phyloP scores from a whole-genome alignment of 805 yeast genomes.

The Metschnikowia picachoensis region DNA sequence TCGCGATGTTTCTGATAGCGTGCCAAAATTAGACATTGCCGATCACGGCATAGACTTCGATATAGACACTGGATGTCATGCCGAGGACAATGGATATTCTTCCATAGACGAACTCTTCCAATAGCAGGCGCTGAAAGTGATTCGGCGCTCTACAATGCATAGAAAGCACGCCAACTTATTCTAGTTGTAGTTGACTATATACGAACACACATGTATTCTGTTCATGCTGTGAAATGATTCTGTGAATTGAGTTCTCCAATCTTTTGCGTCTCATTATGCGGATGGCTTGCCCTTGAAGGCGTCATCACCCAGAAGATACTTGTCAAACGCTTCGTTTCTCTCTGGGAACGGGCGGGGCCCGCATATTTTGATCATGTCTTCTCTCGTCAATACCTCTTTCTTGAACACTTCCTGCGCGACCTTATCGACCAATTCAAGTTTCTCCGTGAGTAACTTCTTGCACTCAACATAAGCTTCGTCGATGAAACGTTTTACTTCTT shows the following conservation, averaged over 20 bases:
- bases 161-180: no score
- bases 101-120: conserved; percentile 23
- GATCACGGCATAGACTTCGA: not conserved
- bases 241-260: not conserved
- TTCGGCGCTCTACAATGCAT: no score
- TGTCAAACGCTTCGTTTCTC: conserved; percentile 84
- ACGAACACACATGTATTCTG: conserved; percentile 2
- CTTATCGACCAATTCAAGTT: conserved; percentile 54
- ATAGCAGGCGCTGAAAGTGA: not conserved
- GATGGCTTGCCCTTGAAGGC: conserved; percentile 36
- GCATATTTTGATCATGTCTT: conserved; percentile 70
- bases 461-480: conserved; percentile 73
- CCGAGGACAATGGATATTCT: conserved; percentile 6
- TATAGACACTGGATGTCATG: not conserved
- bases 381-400: conserved; percentile 78
- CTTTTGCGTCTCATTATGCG: not conserved
- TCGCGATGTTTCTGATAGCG: not conserved
- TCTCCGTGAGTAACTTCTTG: conserved; percentile 56
- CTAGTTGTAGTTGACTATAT: conserved; percentile 1
- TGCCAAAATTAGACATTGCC: conserved; percentile 2
- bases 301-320: conserved; percentile 59
- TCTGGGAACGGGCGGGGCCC: conserved; percentile 80
- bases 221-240: not conserved
- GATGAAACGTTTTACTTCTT: conserved; percentile 76
- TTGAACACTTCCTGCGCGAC: conserved; percentile 70